These are phyloP conservation scores for Chrysanthemum makinoi DNA, from an alignment of 129 eudicot species.

Conservation along the genomic window DNA sequence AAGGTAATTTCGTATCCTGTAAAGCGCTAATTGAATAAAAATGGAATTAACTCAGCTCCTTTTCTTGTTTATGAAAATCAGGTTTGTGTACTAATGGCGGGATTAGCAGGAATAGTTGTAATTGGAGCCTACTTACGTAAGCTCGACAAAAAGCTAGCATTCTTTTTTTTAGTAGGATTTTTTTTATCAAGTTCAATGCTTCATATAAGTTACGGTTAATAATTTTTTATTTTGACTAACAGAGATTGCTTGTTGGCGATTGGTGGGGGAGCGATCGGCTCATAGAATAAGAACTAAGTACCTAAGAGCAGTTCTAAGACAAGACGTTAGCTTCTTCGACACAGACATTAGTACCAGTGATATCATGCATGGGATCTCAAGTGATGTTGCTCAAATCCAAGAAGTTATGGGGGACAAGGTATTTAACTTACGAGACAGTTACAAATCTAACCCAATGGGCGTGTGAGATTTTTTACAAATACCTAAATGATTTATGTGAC, in stretches of 20 bases:
- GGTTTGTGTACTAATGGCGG: constrained; percentile 71
- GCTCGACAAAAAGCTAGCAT: not conserved
- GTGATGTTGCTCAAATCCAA: constrained; percentile 92
- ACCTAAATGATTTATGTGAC: not conserved
- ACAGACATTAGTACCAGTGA: constrained; percentile 66
- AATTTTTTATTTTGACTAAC: constrained; percentile 24
- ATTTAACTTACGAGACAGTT: not conserved
- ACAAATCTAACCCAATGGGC: no score
- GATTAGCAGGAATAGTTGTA: constrained; percentile 57
- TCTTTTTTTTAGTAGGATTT: not conserved
- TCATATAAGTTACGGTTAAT: not conserved
- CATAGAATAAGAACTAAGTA: constrained; percentile 79
- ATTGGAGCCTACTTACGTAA: constrained; percentile 83
- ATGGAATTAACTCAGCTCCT: not conserved
- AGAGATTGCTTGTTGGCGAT: constrained; percentile 84
- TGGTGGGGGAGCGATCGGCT: constrained; percentile 82
- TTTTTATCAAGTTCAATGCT: not conserved
- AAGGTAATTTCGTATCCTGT: constrained; percentile 46
- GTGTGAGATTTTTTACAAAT: no score
- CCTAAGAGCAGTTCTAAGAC: constrained; percentile 69
- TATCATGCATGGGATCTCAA: constrained; percentile 89
- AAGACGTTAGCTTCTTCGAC: constrained; percentile 72
- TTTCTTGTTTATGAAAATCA: constrained; percentile 26
- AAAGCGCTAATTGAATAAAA: not conserved
- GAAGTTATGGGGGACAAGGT: constrained; percentile 95